Percentiles rank a stretch among this genome's conserved stretches.
phyloP scores from a whole-genome alignment of 495 filamentous ascomycete species.

The Bathelium albidoporum region DNA sequence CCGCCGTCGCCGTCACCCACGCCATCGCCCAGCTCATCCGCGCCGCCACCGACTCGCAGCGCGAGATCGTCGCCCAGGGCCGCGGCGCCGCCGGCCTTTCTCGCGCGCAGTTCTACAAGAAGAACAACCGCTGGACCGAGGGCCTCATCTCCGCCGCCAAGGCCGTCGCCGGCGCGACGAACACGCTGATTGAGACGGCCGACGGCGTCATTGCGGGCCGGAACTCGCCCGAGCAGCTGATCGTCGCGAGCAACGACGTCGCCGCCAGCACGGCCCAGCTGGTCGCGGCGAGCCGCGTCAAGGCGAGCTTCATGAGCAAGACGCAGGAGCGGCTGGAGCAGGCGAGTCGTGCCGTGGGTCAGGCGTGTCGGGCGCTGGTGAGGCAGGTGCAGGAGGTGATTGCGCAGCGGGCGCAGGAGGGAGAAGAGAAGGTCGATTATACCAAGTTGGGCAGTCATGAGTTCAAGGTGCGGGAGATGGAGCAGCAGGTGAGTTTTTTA shows the following conservation, averaged over 20 bases:
- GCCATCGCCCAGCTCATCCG: slow-evolving; percentile 94
- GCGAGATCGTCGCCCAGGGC: slow-evolving; percentile 95
- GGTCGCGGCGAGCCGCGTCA: slow-evolving; percentile 88
- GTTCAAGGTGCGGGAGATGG: slow-evolving; percentile 98
- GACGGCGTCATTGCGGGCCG: slow-evolving; percentile 87
- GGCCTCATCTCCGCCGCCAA: slow-evolving; percentile 94
- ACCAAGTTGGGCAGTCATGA: slow-evolving; percentile 77
- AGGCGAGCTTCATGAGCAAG: slow-evolving; percentile 96
- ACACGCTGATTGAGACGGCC: slow-evolving; percentile 92
- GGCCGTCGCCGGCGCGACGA: slow-evolving; percentile 83
- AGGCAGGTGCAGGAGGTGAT: slow-evolving; percentile 93
- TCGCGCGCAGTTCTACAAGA: slow-evolving; percentile 97
- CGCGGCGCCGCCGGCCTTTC: slow-evolving; percentile 62
- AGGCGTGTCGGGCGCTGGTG: slow-evolving; percentile 77
- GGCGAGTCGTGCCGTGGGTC: slow-evolving; percentile 85
- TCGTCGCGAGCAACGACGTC: slow-evolving; percentile 94
- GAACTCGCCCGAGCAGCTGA: slow-evolving; percentile 91
- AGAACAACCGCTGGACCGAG: slow-evolving; percentile 96
- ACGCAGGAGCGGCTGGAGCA: slow-evolving; percentile 83
- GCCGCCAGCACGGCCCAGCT: slow-evolving; percentile 92
- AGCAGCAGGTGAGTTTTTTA: slow-evolving; percentile 76
- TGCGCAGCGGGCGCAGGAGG: slow-evolving; percentile 67
- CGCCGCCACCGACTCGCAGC: slow-evolving; percentile 84
- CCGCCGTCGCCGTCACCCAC: slow-evolving; percentile 90
- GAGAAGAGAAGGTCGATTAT: slow-evolving; percentile 78